Conservation (phyloP, 2,329 filamentous ascomycete genomes). For the Bipolaris oryzae region DNA sequence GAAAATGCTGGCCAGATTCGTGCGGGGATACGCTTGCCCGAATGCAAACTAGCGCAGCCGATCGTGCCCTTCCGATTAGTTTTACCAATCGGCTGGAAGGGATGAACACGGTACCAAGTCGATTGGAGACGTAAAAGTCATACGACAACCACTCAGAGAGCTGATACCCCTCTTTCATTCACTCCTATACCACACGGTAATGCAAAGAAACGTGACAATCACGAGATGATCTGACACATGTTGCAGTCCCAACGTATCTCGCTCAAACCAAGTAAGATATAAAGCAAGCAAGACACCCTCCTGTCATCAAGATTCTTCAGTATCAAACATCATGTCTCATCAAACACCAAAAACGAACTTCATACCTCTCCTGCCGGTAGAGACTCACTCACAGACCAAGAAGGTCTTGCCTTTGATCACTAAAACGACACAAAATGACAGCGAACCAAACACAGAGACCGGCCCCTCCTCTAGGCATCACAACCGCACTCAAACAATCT, state of each 20-base stretch:
- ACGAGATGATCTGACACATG: not conserved
- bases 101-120: not conserved
- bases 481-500: not conserved
- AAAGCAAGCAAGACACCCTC: not conserved
- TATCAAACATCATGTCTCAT: not conserved
- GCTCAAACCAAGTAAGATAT: not conserved
- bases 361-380: not conserved
- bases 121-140: not conserved
- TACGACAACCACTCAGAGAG: not conserved
- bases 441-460: not conserved
- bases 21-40: slow-evolving; percentile 3
- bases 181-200: not conserved
- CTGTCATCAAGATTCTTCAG: not conserved
- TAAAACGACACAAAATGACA: not conserved
- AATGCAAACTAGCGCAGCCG: not conserved
- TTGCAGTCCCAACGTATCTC: not conserved
- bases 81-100: not conserved
- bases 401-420: not conserved
- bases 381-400: not conserved
- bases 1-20: slow-evolving; percentile 15
- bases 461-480: not conserved
- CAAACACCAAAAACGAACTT: not conserved
- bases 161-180: not conserved
- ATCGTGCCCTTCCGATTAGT: not conserved
- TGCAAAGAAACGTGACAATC: not conserved